Base-by-base conservation (phyloP, 2,329 filamentous ascomycete genomes). In the Basipetospora chlamydospora region DNA sequence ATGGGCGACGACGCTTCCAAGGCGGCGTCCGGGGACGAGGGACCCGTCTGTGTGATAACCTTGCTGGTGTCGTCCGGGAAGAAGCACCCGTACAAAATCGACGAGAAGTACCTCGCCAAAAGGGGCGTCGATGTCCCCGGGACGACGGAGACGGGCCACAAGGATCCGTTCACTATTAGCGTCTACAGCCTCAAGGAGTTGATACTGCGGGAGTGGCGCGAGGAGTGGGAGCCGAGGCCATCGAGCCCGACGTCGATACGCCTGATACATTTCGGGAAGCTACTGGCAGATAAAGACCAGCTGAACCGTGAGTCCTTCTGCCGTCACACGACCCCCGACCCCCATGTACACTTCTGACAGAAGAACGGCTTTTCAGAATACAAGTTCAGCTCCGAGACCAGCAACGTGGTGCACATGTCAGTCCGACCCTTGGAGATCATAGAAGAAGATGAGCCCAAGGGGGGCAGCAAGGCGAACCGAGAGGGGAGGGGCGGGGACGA, bases 341-440 rank as follows among this genome's bases (percentile, higher is more conserved):
- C 26, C 28, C 26, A 15, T 20, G 32, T 28, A 13, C 18, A 32
- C 7, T 37, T 33, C 18, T 26, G 9, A 10, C 30, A 32, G 30
- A 41, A 44, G 12, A 28, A 28, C 28, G 9, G 3, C 15, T 9
- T 31, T 15, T 5, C 49, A 93, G 85, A 87, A 45, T 87, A 83
- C 50, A 80, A 76, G 42, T 85, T 92, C 51, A 81, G 73, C 49
- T 66, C 67, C 21, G 78, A 85, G 43, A 64, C 68, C 9, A 73
- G 82, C 6, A 93, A 93, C 46, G 82, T 93, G 20, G 77, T 94
- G n/a, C 86, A 94, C 57, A 93, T 94, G 85, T 88, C 82, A 5
- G 77, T 94, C 47, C 81, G 83, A 47, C 86, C 86, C 3, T 80
- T 86, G 51, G 84, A 93, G 51, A 70, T 88, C 42, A 79, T 92